These are phyloP conservation scores for Marasmius fiardii DNA, from an alignment of 1,284 basidiomycete genomes.

Conservation along the genomic window DNA sequence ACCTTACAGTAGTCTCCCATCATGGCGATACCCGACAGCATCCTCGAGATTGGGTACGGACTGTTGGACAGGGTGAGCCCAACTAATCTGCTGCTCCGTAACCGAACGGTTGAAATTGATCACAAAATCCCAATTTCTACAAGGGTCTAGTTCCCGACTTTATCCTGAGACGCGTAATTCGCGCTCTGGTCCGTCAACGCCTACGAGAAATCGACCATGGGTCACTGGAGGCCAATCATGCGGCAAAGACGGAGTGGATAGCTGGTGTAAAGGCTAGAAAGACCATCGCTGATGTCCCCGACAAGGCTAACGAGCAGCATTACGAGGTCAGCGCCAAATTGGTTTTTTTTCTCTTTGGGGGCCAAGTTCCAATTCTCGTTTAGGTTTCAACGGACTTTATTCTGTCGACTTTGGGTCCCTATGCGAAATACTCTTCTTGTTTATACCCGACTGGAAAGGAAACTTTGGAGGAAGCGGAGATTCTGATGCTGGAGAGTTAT, in stretches of 20 bases:
- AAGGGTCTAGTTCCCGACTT: slow-evolving; percentile 64
- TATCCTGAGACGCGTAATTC: slow-evolving; percentile 56
- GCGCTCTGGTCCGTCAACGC: slow-evolving; percentile 56
- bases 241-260: slow-evolving; percentile 65
- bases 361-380: neutral
- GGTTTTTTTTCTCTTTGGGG: neutral
- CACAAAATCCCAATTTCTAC: neutral
- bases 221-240: slow-evolving; percentile 61
- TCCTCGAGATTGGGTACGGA: slow-evolving; percentile 14
- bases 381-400: slow-evolving; percentile 70
- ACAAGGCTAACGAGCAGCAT: slow-evolving; percentile 78
- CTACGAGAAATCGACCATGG: slow-evolving; percentile 61
- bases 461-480: slow-evolving; percentile 66
- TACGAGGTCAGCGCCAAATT: slow-evolving; percentile 56
- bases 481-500: slow-evolving; percentile 69
- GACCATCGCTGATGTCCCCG: slow-evolving; percentile 64
- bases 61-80: slow-evolving; percentile 15
- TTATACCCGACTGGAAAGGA: slow-evolving; percentile 66
- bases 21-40: slow-evolving; percentile 2
- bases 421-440: slow-evolving; percentile 53
- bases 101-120: neutral
- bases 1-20: no score
- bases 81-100: neutral
- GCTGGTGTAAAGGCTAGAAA: slow-evolving; percentile 46
- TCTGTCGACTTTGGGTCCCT: slow-evolving; percentile 24